Base-by-base conservation (phyloP, 1,284 basidiomycete species). In the Cystobasidium slooffiae region DNA sequence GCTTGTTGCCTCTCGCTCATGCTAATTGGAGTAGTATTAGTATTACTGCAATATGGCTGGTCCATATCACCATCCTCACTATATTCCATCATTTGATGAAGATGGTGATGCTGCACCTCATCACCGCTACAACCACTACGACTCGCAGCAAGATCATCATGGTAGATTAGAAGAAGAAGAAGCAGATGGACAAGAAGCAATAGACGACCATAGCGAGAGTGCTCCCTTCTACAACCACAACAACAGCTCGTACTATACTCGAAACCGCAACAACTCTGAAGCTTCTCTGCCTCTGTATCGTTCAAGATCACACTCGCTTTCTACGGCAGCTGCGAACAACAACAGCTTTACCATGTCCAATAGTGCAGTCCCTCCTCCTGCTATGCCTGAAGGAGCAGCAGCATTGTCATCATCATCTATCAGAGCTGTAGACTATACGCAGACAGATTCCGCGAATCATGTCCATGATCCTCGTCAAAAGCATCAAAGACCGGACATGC, bases 241-340 rank as follows among this genome's bases (percentile, higher is more conserved):
- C 18, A 55, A 66, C 64, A 55, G 44, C 49, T 53, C 47, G 7
- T 53, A 66, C 64, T 37, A 43, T 41, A 52, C 14, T 49, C 14
- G 0, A 1, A 9, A 39, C 14, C 46, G 20, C 64, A 66, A 66
- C 64, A 22, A 12, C 31, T 46, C 41, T 10, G 64, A 66, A 9
- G 16, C 64, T 47, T 66, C 64, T 10, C 51, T 66, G 51, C 64
- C 64, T 24, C 47, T 66, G 64, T 66, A 66, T 41, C 47, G 64
- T 24, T 66, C 64, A 8, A 47, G 64, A n/a, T 66, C 64, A 14
- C 64, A 66, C 37, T 66, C 64, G 22, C 64, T 66, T 14, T 66
- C 64, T 41, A 43, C 37, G 24, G 51, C 51, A 16, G 51, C 64
- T 31, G 64, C 39, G 7, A 22, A 10, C 12, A 37, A 55, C 14